These are phyloP conservation scores for Zygosaccharomyces pseudorouxii DNA, from an alignment of 805 yeast genomes.

Conservation along the genomic window DNA sequence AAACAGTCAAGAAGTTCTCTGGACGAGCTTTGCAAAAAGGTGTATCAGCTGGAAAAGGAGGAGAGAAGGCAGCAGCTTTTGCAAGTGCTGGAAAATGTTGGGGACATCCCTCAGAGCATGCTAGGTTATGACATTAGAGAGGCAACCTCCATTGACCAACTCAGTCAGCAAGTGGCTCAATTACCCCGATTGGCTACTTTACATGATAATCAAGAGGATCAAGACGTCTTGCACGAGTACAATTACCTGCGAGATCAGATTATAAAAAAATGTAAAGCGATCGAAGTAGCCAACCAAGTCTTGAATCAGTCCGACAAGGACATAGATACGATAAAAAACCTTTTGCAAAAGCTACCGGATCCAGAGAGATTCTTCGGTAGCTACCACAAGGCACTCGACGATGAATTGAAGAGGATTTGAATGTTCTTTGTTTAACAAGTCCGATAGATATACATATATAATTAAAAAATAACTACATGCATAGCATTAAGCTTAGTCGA, in stretches of 20 bases:
- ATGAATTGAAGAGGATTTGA: constrained; percentile 11
- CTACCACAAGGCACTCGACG: constrained; percentile 11
- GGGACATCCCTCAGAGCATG: constrained; percentile 26
- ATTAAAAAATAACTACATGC: constrained; percentile 1
- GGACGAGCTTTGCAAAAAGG: constrained; percentile 18
- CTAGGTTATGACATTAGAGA: constrained; percentile 16
- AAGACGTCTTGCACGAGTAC: constrained; percentile 23
- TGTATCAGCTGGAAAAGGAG: constrained; percentile 20
- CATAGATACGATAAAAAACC: constrained; percentile 5
- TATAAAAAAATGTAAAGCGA: constrained; percentile 19
- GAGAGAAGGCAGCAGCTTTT: constrained; percentile 16
- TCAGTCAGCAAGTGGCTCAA: constrained; percentile 21
- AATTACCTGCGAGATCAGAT: constrained; percentile 21
- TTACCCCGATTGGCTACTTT: constrained; percentile 25
- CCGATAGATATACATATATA: constrained; percentile 8
- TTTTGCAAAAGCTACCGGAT: constrained; percentile 11
- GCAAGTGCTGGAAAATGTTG: constrained; percentile 19
- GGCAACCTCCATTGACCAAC: constrained; percentile 17
- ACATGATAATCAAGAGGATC: constrained; percentile 13
- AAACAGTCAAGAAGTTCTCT: constrained; percentile 4
- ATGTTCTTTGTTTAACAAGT: not conserved
- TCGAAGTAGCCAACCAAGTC: constrained; percentile 12
- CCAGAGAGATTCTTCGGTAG: constrained; percentile 13
- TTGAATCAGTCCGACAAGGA: constrained; percentile 9
- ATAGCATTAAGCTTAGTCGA: constrained; percentile 43